A percentile compares a stretch with the other conserved stretches of the same genome.
These are phyloP conservation scores for Chrysopogon serrulatus DNA, from an alignment of 176 grass and related monocot genomes.

Conservation along the genomic window DNA sequence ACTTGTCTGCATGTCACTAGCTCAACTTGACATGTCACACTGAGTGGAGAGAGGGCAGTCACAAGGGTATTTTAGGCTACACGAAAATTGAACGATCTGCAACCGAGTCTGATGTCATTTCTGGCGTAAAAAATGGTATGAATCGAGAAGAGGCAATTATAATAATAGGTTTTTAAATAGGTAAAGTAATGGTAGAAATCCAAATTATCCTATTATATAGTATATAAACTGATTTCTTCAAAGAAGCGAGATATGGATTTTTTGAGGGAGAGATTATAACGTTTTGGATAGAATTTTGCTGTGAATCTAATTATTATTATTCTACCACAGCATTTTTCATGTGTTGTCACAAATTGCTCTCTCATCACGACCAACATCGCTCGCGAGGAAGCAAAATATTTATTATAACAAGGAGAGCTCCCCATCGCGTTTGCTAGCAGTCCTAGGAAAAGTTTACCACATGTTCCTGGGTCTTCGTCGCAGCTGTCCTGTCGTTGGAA, in stretches of 20 bases:
- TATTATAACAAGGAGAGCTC: not conserved
- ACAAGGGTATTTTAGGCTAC: too few relatives aligned
- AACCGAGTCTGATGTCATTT: too few relatives aligned
- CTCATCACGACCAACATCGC: not conserved
- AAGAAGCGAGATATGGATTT: not conserved
- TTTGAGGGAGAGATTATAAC: not conserved
- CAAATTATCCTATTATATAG: too few relatives aligned
- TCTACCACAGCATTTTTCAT: not conserved
- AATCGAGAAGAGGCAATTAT: too few relatives aligned
- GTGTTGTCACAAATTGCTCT: not conserved
- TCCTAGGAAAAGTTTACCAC: constrained; percentile 21
- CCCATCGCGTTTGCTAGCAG: not conserved
- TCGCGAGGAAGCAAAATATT: not conserved
- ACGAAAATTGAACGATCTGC: too few relatives aligned
- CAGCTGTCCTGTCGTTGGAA: not conserved
- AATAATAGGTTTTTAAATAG: too few relatives aligned
- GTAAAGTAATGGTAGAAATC: too few relatives aligned
- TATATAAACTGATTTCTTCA: too few relatives aligned
- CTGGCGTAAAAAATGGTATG: too few relatives aligned
- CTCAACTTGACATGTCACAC: too few relatives aligned
- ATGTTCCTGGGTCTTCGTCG: not conserved
- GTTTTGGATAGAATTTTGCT: not conserved
- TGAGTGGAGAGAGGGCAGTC: too few relatives aligned
- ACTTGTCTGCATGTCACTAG: too few relatives aligned
- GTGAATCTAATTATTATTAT: not conserved